A percentile compares a stretch with the other conserved stretches of the same genome.
Evolutionary conservation across 129 eudicot genomes (phyloP).

Genomic region (Logfia minima): DNA sequence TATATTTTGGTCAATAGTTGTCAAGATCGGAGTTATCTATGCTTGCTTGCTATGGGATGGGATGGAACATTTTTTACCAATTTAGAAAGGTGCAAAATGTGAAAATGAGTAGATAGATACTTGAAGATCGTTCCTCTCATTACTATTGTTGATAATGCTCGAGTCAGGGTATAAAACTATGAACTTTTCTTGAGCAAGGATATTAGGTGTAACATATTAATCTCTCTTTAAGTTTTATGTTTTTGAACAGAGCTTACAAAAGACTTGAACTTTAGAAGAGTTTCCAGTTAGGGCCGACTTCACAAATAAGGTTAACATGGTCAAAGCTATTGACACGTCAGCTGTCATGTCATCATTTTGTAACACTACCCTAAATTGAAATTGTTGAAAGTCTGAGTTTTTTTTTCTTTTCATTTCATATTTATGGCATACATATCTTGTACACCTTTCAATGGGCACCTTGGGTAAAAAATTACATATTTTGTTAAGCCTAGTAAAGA

Average conservation of each 20-base stretch:
- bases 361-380: too few species aligned
- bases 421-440: too few species aligned
- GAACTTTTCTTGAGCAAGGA: background rate
- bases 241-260: too few species aligned
- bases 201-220: background rate
- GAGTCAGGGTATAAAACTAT: constrained; percentile 61
- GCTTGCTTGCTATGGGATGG: constrained; percentile 31
- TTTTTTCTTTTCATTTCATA: too few species aligned
- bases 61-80: constrained; percentile 34
- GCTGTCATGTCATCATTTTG: too few species aligned
- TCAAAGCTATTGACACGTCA: too few species aligned
- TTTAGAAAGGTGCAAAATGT: constrained; percentile 33
- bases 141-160: constrained; percentile 80
- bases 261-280: too few species aligned
- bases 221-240: background rate
- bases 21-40: constrained; percentile 62
- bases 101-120: constrained; percentile 56
- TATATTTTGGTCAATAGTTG: constrained; percentile 76
- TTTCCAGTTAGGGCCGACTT: too few species aligned
- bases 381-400: too few species aligned
- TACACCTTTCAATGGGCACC: too few species aligned
- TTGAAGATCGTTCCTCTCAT: constrained; percentile 86
- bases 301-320: too few species aligned
- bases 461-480: background rate
- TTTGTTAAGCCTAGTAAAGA: background rate